phyloP scores from a whole-genome alignment of 352 stramenopile species.

The Halophytophthora polymorphica region DNA sequence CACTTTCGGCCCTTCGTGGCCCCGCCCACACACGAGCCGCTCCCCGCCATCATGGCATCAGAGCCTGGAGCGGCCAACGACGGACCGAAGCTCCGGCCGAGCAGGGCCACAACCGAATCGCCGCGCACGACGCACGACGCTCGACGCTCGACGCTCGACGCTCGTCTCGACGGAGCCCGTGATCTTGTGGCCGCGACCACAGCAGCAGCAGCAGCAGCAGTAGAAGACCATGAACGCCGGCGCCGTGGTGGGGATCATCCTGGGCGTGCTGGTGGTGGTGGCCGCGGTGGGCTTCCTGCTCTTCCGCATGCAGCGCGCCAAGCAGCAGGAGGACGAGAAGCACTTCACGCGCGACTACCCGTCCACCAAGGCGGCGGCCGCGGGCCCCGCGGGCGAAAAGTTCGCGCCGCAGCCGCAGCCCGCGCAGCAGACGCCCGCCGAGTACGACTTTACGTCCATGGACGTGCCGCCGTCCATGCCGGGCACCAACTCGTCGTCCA shows the following conservation, averaged over 20 bases:
- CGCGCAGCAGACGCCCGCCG: conserved; percentile 20
- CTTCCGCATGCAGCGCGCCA: conserved; percentile 25
- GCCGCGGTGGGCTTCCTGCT: conserved; percentile 35
- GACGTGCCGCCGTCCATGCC: conserved; percentile 21
- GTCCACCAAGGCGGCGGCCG: conserved; percentile 19
- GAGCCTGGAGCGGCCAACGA: no score
- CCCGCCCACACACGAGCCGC: no score
- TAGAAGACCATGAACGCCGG: conserved; percentile 50
- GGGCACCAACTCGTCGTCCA: conserved; percentile 25
- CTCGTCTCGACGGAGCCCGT: conserved; percentile 18
- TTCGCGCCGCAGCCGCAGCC: conserved; percentile 13
- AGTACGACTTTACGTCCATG: conserved; percentile 38
- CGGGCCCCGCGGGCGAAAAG: no score
- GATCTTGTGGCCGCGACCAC: background rate
- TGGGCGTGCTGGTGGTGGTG: conserved; percentile 33
- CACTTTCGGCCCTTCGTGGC: no score
- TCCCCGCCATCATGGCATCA: no score
- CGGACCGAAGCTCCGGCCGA: no score
- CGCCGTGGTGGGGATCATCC: conserved; percentile 39
- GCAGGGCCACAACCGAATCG: no score
- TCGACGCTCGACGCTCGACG: no score
- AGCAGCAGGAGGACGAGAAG: conserved; percentile 33
- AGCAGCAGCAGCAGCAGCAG: background rate
- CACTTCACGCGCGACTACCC: conserved; percentile 36
- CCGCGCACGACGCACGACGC: no score